Percentiles rank a stretch among this genome's conserved stretches.
These are phyloP conservation scores for Cladosporium sp. DNA, from an alignment of 2,329 filamentous ascomycete species.

Conservation along the genomic window DNA sequence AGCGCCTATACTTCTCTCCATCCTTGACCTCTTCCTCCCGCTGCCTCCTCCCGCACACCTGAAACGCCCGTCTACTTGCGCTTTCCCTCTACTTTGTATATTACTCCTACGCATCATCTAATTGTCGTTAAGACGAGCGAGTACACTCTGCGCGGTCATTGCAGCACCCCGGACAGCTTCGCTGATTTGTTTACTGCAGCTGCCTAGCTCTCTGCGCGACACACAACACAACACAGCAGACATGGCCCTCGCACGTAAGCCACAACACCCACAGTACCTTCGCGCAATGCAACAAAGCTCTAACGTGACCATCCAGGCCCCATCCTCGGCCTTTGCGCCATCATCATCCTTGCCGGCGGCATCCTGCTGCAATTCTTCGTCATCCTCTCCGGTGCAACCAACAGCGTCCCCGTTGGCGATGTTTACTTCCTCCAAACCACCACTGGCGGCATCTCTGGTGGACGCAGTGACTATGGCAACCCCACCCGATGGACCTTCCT, in stretches of 20 bases:
- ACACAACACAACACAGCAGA: conserved; percentile 1
- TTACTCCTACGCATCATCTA: not conserved
- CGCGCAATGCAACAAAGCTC: not conserved
- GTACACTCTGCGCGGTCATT: not conserved
- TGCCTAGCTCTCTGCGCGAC: not conserved
- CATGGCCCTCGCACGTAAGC: conserved; percentile 7
- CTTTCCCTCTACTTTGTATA: not conserved
- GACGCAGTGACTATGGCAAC: conserved; percentile 48
- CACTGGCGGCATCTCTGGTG: conserved; percentile 63
- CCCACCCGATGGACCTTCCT: conserved; percentile 86
- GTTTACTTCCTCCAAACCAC: conserved; percentile 83
- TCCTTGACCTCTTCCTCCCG: not conserved
- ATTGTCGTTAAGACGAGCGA: not conserved
- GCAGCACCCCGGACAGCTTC: not conserved
- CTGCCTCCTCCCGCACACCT: conserved; percentile 7
- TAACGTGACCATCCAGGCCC: conserved; percentile 41
- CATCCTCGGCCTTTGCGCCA: conserved; percentile 49
- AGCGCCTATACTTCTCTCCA: not conserved
- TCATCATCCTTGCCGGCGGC: conserved; percentile 56
- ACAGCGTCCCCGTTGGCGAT: conserved; percentile 56
- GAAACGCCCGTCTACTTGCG: conserved; percentile 6
- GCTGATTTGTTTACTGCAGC: conserved; percentile 4
- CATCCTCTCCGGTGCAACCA: conserved; percentile 52
- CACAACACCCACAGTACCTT: not conserved
- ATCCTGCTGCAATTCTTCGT: conserved; percentile 61